Evolutionary conservation across 2,329 filamentous ascomycete species (phyloP).

Genomic region (Elsinoe ampelina): DNA sequence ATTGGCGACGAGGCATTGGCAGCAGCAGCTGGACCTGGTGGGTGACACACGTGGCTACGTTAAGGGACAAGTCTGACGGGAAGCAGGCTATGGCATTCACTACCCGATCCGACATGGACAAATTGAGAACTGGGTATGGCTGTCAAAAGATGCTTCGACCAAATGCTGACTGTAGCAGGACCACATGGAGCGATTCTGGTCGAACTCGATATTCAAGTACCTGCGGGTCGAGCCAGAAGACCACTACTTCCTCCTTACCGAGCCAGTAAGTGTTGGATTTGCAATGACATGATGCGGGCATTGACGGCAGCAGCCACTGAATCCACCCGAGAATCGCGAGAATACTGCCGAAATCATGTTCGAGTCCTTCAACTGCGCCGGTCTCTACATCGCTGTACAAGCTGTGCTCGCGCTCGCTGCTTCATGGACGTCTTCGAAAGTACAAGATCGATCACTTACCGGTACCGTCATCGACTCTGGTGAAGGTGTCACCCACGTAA

Average conservation of each 20-base stretch:
- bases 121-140: conserved; percentile 90
- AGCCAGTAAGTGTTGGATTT: conserved; percentile 59
- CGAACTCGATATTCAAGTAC: conserved; percentile 99
- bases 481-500: conserved; percentile 98
- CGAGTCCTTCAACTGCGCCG: conserved; percentile 98
- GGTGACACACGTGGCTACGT: conserved; percentile 17
- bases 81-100: conserved; percentile 79
- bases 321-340: conserved; percentile 96
- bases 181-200: conserved; percentile 99
- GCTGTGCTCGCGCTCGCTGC: conserved; percentile 92
- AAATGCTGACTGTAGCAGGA: conserved; percentile 48
- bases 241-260: conserved; percentile 95
- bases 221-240: conserved; percentile 96
- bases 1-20: conserved; percentile 93
- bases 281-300: background rate
- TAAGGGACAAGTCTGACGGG: conserved; percentile 16
- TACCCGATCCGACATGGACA: conserved; percentile 97
- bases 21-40: conserved; percentile 73
- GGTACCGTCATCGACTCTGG: conserved; percentile 98
- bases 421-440: conserved; percentile 97
- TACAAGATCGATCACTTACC: conserved; percentile 88
- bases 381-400: conserved; percentile 97
- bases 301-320: conserved; percentile 59
- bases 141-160: background rate
- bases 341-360: conserved; percentile 99